phyloP scores from a whole-genome alignment of 2,329 filamentous ascomycete genomes.

The Ophiocordyceps camponoti-saundersi region DNA sequence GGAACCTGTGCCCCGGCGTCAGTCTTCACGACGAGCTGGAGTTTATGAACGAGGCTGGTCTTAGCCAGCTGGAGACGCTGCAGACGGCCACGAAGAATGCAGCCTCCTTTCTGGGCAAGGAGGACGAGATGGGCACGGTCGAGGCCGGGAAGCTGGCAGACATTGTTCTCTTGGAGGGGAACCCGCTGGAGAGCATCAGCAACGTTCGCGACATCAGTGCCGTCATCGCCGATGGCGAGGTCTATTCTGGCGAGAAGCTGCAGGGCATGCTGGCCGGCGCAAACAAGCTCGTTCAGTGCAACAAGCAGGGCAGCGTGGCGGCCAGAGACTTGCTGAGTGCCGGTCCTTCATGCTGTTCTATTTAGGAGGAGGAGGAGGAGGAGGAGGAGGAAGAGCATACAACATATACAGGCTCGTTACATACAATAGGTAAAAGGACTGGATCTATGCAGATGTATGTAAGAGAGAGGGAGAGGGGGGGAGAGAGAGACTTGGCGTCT shows the following conservation, averaged over 20 bases:
- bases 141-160: not conserved
- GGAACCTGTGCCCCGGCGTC: not conserved
- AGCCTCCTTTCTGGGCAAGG: not conserved
- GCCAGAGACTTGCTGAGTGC: not conserved
- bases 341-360: not conserved
- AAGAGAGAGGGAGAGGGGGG: no score
- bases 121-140: not conserved
- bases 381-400: no score
- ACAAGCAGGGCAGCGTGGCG: slow-evolving; percentile 1
- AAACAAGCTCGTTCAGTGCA: not conserved
- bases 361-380: no score
- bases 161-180: not conserved
- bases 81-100: not conserved
- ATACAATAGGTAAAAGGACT: no score
- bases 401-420: no score
- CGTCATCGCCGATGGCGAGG: not conserved
- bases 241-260: not conserved
- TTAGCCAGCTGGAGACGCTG: not conserved
- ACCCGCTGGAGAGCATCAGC: not conserved
- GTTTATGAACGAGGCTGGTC: not conserved
- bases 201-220: not conserved
- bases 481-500: no score
- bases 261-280: not conserved
- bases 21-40: not conserved
- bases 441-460: no score